Evolutionary conservation across 1,139 yeast species (phyloP), one percentile per base, ranked within the genome.

Genomic region (Candida pseudoviswanathii): DNA sequence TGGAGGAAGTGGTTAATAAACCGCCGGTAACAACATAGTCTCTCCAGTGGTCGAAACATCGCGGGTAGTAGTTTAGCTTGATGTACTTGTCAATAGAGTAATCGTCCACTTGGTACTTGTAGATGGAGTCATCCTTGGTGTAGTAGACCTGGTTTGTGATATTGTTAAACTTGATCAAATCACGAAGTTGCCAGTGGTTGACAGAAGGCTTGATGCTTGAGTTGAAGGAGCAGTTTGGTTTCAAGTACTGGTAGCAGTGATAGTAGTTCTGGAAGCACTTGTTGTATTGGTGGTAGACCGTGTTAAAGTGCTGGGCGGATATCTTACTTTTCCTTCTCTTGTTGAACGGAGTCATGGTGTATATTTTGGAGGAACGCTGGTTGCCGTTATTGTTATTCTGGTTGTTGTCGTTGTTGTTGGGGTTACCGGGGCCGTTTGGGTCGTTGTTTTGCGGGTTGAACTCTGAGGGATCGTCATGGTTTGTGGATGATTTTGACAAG

Each of bases 151-250:
- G 57, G 31, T 75, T 71, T 6, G 59, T 54, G 3, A 53, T 40
- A 32, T 60, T 57, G 50, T 73, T 73, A 34, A 66, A 68, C 57
- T 86, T 82, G 25, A 90, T 71, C 59, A 91, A 75, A 61, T 91
- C 96, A 44, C 96, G 75, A 40, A 91, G 72, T 64, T 91, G 97
- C 96, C 97, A 91, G 70, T 91, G 97, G 54, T 85, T 83, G 41
- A 67, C 73, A 21, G 64, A 63, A 6, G 70, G 59, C 34, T 62
- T 61, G 6, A 73, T 62, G 42, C 62, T 62, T 22, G 74, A 58
- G 22, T 73, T 61, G 54, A 74, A 75, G 16, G 51, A 54, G 6
- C 80, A 80, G 48, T 66, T 63, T 3, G 79, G 75, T 38, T 62
- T 65, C 44, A 76, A 64, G 54, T 67, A 71, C 45, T 67, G 66